Evolutionary conservation across 192 early-diverging fungal species (phyloP).

Genomic region (Backusella tarrabulga): DNA sequence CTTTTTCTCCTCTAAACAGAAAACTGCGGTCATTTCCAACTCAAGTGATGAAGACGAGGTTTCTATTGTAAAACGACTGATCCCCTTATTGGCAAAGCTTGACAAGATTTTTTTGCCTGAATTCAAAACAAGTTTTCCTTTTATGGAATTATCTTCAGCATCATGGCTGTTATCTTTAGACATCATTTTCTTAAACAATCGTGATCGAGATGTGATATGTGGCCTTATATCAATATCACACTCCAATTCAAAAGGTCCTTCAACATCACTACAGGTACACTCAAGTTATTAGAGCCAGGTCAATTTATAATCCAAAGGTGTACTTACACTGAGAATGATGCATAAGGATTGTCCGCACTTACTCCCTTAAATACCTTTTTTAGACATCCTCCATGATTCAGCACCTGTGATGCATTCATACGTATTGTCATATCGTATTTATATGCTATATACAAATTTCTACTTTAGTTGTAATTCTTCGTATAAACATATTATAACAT

Average conservation of each 20-base stretch:
- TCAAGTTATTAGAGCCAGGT: no score
- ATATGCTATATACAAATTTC: not conserved
- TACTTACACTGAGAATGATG: constrained; percentile 11
- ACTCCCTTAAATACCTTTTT: constrained; percentile 12
- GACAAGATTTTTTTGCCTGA: not conserved
- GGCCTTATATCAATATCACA: not conserved
- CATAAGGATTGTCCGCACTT: constrained; percentile 3
- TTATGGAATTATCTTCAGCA: not conserved
- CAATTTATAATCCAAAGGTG: not conserved
- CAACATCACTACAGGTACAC: not conserved
- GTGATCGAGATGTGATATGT: not conserved
- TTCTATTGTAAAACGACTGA: constrained; percentile 4
- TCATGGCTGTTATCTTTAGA: not conserved
- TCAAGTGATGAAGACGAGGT: not conserved
- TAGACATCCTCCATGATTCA: not conserved
- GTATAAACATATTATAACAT: not conserved
- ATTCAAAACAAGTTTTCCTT: not conserved
- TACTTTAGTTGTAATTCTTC: not conserved
- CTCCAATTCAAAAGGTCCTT: constrained; percentile 9
- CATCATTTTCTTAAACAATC: not conserved
- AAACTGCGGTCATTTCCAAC: constrained; percentile 5
- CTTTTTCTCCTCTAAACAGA: constrained; percentile 10
- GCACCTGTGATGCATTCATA: not conserved
- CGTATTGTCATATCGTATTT: not conserved
- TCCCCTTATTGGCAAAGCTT: constrained; percentile 13